A percentile compares a stretch with the other conserved stretches of the same genome.
Conservation (phyloP, 495 filamentous ascomycete species). For the Lichina pygmaea region DNA sequence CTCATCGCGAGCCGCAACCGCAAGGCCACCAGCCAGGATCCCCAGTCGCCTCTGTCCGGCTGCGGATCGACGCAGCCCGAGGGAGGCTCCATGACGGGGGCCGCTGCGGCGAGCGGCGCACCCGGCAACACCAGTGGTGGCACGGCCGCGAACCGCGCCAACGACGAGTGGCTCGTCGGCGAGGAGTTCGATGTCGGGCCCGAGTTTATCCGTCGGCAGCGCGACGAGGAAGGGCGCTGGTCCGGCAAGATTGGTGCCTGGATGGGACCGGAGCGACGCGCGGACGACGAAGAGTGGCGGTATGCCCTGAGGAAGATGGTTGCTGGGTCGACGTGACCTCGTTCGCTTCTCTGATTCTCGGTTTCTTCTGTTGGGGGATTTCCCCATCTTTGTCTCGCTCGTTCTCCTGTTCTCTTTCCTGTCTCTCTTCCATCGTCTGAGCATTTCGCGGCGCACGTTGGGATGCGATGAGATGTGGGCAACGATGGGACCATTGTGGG, state of each 20-base stretch:
- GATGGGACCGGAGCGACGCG: slow-evolving; percentile 21
- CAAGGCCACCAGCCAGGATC: slow-evolving; percentile 1
- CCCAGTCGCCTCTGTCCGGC: slow-evolving; percentile 27
- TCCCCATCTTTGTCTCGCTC: neutral
- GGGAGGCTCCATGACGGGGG: slow-evolving; percentile 10
- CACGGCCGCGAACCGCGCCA: neutral
- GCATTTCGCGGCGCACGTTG: too few species aligned
- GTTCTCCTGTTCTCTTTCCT: neutral
- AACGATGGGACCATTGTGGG: too few species aligned
- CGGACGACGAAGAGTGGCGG: slow-evolving; percentile 15
- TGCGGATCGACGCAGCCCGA: slow-evolving; percentile 16
- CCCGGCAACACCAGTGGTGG: neutral
- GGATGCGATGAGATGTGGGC: too few species aligned
- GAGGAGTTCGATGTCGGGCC: slow-evolving; percentile 97
- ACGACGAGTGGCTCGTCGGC: slow-evolving; percentile 57
- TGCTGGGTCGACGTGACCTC: neutral
- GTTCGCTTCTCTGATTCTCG: neutral
- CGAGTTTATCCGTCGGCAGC: slow-evolving; percentile 66
- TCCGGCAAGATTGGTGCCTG: slow-evolving; percentile 57
- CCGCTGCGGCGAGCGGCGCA: slow-evolving; percentile 11
- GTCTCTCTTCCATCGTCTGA: too few species aligned
- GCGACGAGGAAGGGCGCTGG: slow-evolving; percentile 83
- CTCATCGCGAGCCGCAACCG: neutral
- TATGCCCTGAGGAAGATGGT: slow-evolving; percentile 26
- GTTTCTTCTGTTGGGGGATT: neutral